Evolutionary conservation across 2,329 filamentous ascomycete species (phyloP), one percentile per base, ranked within the genome.

Genomic region (Amylocarpus encephaloides): DNA sequence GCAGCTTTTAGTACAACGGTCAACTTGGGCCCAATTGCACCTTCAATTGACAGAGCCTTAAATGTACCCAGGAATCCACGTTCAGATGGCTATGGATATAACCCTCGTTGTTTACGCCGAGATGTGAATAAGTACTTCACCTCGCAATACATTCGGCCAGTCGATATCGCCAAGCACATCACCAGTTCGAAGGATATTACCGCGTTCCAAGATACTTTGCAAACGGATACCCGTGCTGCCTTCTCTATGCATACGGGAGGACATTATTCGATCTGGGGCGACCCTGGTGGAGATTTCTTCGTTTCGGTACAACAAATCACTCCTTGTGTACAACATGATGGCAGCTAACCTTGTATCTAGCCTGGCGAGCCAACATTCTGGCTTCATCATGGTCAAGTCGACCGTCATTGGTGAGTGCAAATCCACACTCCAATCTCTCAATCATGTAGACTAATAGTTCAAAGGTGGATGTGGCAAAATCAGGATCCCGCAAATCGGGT

Each of bases 11-110:
- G 52, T 52, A 62, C 63, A 56, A 55, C 56, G 1, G 65, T 71
- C 18, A 70, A 68, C 49, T 64, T 73, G 0, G 76, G 76, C 0
- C 77, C 77, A 2, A 68, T 77, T n/a, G 58, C 64, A 1, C 62
- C 66, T 7, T 63, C 63, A 6, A 58, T 67, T 6, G 51, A 50
- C 16, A 16, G 42, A 5, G 16, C 34, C 5, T 36, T 50, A 26
- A 50, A 50, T 13, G 46, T 50, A 16, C 48, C 42, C 13, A 50
- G 46, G 6, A 50, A 50, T 19, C 42, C 48, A 2, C 42, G 42
- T 11, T 29, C 48, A 9, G 42, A 45, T 18, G 48, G 48, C 16
- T 50, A 45, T 19, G 62, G 59, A 12, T 67, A 70, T 49, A 70
- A 73, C 52, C 70, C 70, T 18, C 66, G 71, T 33, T 70, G 70